Percentiles rank a stretch among this genome's conserved stretches.
phyloP scores from a whole-genome alignment of 1,284 basidiomycete genomes.

The Bjerkandera adusta region DNA sequence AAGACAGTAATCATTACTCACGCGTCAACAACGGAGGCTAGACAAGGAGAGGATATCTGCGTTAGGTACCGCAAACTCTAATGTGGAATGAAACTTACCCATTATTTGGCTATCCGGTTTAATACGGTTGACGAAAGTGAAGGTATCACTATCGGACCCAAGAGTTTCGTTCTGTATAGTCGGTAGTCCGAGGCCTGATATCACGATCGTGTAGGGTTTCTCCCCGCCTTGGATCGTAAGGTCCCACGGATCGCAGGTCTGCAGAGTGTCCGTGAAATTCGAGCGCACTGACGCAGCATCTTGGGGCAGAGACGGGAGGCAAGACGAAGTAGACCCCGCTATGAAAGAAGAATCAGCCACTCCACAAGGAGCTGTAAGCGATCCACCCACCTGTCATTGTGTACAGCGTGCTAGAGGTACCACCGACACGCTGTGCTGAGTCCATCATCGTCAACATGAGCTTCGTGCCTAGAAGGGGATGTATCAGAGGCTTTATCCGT shows the following conservation, averaged over 20 bases:
- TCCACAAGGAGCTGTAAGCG: no score
- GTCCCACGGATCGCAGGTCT: constrained; percentile 48
- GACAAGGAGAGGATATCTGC: constrained; percentile 6
- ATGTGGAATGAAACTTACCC: constrained; percentile 33
- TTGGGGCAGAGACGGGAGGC: constrained; percentile 35
- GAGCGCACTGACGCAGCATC: constrained; percentile 30
- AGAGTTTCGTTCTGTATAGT: constrained; percentile 44
- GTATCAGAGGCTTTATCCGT: no score
- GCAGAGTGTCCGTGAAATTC: constrained; percentile 39
- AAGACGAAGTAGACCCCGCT: constrained; percentile 29
- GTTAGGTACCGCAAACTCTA: not conserved
- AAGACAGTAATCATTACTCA: constrained; percentile 9
- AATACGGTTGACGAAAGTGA: constrained; percentile 48
- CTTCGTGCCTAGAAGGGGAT: constrained; percentile 40
- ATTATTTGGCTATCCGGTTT: constrained; percentile 37
- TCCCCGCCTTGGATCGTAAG: constrained; percentile 43
- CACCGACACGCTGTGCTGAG: constrained; percentile 33
- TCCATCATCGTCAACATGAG: constrained; percentile 45
- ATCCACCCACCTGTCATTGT: constrained; percentile 10
- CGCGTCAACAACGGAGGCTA: constrained; percentile 25
- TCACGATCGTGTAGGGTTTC: constrained; percentile 45
- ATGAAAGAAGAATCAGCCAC: no score
- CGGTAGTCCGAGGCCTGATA: constrained; percentile 38
- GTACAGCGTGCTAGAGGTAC: constrained; percentile 1
- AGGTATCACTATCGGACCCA: constrained; percentile 36